phyloP scores from a whole-genome alignment of 257 asterid species.

The Primulina huaijiensis region DNA sequence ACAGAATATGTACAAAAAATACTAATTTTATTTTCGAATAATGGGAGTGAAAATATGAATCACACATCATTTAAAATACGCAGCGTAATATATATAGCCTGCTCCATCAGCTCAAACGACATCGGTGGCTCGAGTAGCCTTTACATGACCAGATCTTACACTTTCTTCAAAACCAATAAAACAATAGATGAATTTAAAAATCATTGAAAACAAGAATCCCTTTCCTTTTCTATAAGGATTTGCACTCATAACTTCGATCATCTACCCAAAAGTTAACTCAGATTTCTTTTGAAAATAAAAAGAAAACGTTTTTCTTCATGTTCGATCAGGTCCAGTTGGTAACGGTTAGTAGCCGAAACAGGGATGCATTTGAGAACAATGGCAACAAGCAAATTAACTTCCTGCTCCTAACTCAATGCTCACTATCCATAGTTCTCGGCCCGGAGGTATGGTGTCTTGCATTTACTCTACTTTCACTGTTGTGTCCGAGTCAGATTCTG shows the following conservation, averaged over 20 bases:
- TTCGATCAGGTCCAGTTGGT: conserved; percentile 71
- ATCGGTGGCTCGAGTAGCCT: no score
- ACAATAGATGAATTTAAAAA: no score
- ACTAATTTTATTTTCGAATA: no score
- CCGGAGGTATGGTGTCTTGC: conserved; percentile 52
- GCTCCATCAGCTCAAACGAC: no score
- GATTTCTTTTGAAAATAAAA: conserved; percentile 2
- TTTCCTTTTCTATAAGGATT: neutral
- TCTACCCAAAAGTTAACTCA: neutral
- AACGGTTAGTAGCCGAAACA: conserved; percentile 62
- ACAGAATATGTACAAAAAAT: no score
- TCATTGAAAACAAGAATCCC: no score
- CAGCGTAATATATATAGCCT: no score
- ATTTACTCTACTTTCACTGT: neutral
- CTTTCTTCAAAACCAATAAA: no score
- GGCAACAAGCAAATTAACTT: conserved; percentile 49
- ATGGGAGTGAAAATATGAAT: no score
- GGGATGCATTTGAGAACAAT: conserved; percentile 62
- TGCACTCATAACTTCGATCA: conserved; percentile 4
- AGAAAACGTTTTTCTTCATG: conserved; percentile 25
- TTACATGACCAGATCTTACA: no score
- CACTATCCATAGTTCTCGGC: conserved; percentile 49
- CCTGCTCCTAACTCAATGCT: conserved; percentile 54
- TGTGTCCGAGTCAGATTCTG: neutral
- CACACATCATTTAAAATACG: no score